Evolutionary conservation across 805 yeast species (phyloP).

Genomic region (Yamadazyma takamatsuzukensis): DNA sequence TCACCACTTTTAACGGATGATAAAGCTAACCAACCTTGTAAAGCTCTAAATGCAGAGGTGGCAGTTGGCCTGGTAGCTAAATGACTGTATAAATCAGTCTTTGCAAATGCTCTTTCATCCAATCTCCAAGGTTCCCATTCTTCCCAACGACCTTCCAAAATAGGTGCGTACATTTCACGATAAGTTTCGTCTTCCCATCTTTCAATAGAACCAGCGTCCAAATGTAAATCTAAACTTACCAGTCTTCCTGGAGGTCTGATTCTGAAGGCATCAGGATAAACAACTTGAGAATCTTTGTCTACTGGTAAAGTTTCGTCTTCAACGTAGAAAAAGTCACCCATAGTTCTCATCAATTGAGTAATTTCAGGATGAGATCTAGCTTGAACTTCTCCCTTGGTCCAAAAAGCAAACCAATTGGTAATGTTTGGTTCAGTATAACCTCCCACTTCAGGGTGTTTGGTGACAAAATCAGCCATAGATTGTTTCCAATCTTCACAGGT

Average conservation of each 20-base stretch:
- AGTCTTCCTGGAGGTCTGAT: slow-evolving; percentile 37
- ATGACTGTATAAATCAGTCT: slow-evolving; percentile 24
- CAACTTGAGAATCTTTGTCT: slow-evolving; percentile 27
- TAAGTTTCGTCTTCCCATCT: slow-evolving; percentile 42
- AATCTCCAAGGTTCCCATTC: slow-evolving; percentile 35
- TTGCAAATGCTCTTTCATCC: slow-evolving; percentile 28
- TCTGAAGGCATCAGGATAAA: slow-evolving; percentile 42
- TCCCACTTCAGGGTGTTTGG: slow-evolving; percentile 23
- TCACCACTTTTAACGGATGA: slow-evolving; percentile 31
- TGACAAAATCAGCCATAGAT: slow-evolving; percentile 20
- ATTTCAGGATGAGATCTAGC: slow-evolving; percentile 39
- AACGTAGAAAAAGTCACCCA: slow-evolving; percentile 26
- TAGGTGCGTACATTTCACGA: slow-evolving; percentile 26
- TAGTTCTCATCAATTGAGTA: slow-evolving; percentile 20
- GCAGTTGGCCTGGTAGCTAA: slow-evolving; percentile 7
- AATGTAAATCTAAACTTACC: slow-evolving; percentile 33
- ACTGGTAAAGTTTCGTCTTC: slow-evolving; percentile 20
- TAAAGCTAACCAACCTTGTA: slow-evolving; percentile 45
- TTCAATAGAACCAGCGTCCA: slow-evolving; percentile 42
- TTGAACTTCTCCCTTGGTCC: slow-evolving; percentile 36
- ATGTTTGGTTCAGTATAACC: slow-evolving; percentile 21
- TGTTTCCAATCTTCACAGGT: slow-evolving; percentile 19
- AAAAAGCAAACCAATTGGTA: slow-evolving; percentile 30
- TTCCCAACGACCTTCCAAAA: slow-evolving; percentile 39
- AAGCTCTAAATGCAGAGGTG: slow-evolving; percentile 30